These are phyloP conservation scores for Komagataea norvegica DNA, from an alignment of 1,139 yeast genomes.

Conservation along the genomic window DNA sequence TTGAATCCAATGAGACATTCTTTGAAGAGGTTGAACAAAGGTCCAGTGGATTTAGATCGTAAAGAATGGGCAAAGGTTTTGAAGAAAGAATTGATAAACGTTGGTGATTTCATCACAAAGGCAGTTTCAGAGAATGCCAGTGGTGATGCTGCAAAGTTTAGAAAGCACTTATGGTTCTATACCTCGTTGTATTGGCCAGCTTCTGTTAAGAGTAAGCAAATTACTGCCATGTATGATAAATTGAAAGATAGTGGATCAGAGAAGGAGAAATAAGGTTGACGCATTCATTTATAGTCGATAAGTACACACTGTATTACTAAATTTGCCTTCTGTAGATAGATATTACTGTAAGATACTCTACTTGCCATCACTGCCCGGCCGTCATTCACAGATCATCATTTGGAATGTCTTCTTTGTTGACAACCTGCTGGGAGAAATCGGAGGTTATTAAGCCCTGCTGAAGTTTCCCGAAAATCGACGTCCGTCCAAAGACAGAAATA, in stretches of 20 bases:
- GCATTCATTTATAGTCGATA: too few relatives aligned
- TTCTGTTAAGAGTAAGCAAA: slow-evolving; percentile 74
- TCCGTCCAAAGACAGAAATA: too few relatives aligned
- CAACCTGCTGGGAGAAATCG: too few relatives aligned
- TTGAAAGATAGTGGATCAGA: slow-evolving; percentile 35
- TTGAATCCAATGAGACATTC: slow-evolving; percentile 75
- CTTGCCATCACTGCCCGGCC: too few relatives aligned
- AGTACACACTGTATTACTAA: too few relatives aligned
- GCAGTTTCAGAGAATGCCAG: slow-evolving; percentile 26
- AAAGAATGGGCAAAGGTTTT: slow-evolving; percentile 78
- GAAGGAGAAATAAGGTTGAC: too few relatives aligned
- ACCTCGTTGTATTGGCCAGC: slow-evolving; percentile 94
- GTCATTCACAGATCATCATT: too few relatives aligned
- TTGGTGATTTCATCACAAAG: slow-evolving; percentile 67
- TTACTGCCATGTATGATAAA: slow-evolving; percentile 81
- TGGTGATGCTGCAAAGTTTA: slow-evolving; percentile 36
- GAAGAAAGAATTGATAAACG: slow-evolving; percentile 67
- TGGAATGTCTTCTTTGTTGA: too few relatives aligned
- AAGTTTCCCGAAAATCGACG: too few relatives aligned
- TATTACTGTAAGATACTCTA: too few relatives aligned
- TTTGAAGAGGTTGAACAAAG: slow-evolving; percentile 68
- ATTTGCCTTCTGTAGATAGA: too few relatives aligned
- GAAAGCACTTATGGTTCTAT: slow-evolving; percentile 84
- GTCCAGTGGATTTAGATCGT: slow-evolving; percentile 77
- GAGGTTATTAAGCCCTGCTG: too few relatives aligned